Base-by-base conservation (phyloP, 2,329 filamentous ascomycete species). In the Apiospora marii region DNA sequence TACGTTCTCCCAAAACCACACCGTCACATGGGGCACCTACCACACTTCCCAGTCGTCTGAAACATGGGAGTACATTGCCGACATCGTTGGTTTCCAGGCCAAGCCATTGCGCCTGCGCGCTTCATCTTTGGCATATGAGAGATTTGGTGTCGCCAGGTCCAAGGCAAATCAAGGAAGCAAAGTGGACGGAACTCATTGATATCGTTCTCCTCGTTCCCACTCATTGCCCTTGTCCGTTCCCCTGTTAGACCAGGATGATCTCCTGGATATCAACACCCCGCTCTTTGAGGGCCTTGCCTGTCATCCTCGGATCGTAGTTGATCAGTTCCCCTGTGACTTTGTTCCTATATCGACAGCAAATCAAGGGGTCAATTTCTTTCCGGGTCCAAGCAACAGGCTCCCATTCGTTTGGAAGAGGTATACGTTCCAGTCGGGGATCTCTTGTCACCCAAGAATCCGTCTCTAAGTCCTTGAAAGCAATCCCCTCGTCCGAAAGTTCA, bases 41-140 rank as follows among this genome's bases (percentile, higher is more conserved):
- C 83, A 83, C 61, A 84, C 75, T 48, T 85, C 82, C 84, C 83
- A 85, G 71, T 85, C 83, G 51, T 82, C 82, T 1, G 83, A 80
- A 14, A 84, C 79, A 30, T n/a, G n/a, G 7, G 4, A 30, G 13
- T n/a, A 27, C 49, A 14, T 30, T 24, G 2, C 24, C 16, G 24
- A 53, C 13, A 13, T 30, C 13, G 4, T 53, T 6, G 12, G 2
- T 30, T n/a, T 53, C 49, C n/a, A 24, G 24, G 24, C 27, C 12
- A 24, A 53, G 27, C 49, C 24, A 53, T 12, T 12, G 27, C 49
- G 49, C 49, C 49, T 53, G 24, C 49, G 10, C 24, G 49, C 30
- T 34, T 24, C 27, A 30, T 30, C 37, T 10, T 37, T 7, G 8
- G 7, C 37, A 6, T 37, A 37, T 1, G 37, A 37, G 8, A 37